Base-by-base conservation (phyloP, 805 yeast species). In the Myxozyma sirexii region DNA sequence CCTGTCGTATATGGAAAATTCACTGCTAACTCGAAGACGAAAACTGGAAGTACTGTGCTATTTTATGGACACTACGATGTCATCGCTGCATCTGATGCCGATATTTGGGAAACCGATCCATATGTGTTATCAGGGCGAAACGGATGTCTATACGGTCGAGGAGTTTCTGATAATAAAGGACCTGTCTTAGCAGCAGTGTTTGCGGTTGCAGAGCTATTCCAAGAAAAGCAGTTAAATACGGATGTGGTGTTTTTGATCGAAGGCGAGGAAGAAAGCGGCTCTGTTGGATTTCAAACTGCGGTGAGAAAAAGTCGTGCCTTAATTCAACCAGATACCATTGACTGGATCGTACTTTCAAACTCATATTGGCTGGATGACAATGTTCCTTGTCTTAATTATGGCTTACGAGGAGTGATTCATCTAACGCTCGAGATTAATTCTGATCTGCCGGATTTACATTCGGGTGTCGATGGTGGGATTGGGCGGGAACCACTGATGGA, bases 61-160 rank as follows among this genome's bases (percentile, higher is more conserved):
- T 93, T 96, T 87, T 93, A 93, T 73, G 98, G 97, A 0, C 99
- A 93, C 77, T 93, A 94, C 71, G 99, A 93, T 74, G 97, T 93
- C 27, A 90, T 93, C 42, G 88, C 87, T 59, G 96, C 96, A 0
- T 82, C 82, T 35, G 80, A 79, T 52, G 75, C 77, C 23, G 79
- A 77, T 4, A 78, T 78, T 31, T 93, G 98, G 97, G 71, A 77
- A 7, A 82, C 94, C 0, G 85, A 87, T 63, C 98, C 98, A 0
- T 94, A 87, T 71, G 74, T 75, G 23, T 72, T 94, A 70, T 81
- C 87, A 0, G 87, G 96, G 2, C 80, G 81, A 60, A 87, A 93
- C 71, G 98, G 98, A 0, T 90, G 86, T 68, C 70, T 93, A 60
- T 88, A 88, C 68, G 98, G 93, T 1, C 81, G 99, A 70, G 99